Evolutionary conservation across 768 basidiomycete genomes (phyloP).

Genomic region (Panaeolus papilionaceus): DNA sequence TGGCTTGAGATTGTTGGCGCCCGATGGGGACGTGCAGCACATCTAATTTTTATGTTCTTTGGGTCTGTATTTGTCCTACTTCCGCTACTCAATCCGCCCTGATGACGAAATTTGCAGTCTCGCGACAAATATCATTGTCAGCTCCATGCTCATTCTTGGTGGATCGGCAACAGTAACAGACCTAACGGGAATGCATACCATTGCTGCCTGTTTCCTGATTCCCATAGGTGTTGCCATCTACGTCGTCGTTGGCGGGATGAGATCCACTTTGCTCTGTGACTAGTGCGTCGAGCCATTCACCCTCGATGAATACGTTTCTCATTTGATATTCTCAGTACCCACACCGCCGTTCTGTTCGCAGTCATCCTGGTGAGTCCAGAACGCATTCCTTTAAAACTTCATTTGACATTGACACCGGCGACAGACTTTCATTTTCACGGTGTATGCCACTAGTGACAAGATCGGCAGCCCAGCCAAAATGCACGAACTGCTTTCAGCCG

Average conservation of each 20-base stretch:
- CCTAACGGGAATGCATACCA: constrained; percentile 89
- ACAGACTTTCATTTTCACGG: constrained; percentile 69
- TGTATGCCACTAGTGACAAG: constrained; percentile 78
- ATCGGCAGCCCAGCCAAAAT: constrained; percentile 83
- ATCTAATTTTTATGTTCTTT: constrained; percentile 89
- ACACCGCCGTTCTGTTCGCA: constrained; percentile 84
- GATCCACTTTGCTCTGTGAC: constrained; percentile 84
- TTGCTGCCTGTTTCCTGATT: constrained; percentile 90
- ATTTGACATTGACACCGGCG: neutral
- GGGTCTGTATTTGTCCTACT: constrained; percentile 48
- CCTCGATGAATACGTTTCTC: neutral
- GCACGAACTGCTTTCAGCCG: constrained; percentile 78
- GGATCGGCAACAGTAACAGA: constrained; percentile 88
- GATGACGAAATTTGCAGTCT: constrained; percentile 46
- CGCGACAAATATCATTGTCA: constrained; percentile 92
- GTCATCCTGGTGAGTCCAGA: constrained; percentile 68
- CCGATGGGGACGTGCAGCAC: constrained; percentile 83
- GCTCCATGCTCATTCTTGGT: constrained; percentile 81
- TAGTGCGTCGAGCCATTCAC: constrained; percentile 57
- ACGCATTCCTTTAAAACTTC: neutral
- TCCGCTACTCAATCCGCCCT: neutral
- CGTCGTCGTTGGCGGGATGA: constrained; percentile 87
- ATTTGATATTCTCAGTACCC: constrained; percentile 57
- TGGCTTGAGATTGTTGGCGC: constrained; percentile 87
- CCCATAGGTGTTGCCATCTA: constrained; percentile 90